Base-by-base conservation (phyloP, 2,329 filamentous ascomycete genomes). In the Pseudogymnoascus sp. region DNA sequence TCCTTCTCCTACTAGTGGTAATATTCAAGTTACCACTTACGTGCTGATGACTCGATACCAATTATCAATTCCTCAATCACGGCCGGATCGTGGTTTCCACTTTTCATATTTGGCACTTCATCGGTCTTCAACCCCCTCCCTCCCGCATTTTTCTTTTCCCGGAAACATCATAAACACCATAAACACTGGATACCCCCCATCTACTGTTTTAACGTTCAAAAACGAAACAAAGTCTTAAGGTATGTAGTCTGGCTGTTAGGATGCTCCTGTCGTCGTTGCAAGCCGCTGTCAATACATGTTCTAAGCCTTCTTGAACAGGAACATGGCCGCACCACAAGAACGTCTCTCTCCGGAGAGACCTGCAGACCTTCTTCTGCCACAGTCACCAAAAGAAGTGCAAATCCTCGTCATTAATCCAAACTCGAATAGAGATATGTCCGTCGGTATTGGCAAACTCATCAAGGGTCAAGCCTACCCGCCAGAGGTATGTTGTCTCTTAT, bases 341-440 rank as follows among this genome's bases (percentile, higher is more conserved):
- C 10, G 5, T 19, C 50, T 33, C 28, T 57, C 50, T 57, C 26
- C 47, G 6, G n/a, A 53, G 47, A 53, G 47, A 53, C 47, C 47
- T 31, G 47, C 26, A 19, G 47, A 31, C 9, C 23, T 31, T 53
- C 47, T 31, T 13, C 26, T 31, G 11, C 47, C 26, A 3, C 26
- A 19, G 50, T 19, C 17, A 15, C 50, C 50, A 21, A 26, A 76
- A 75, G 67, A 80, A 74, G 66, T 85, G 93, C 59, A 42, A 38
- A 61, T 61, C 66, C 80, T 93, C 42, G 78, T 93, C 65, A 81
- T 93, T 69, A 93, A 95, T 71, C 90, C 90, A 35, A 95, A 95
- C 76, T 91, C 88, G 2, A 91, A 87, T 0, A 69, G 77, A 63
- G 78, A 80, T 63, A 93, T 93, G 89, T 93, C 89, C 10, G 78